phyloP scores from a whole-genome alignment of 192 early-diverging fungal species.

The Backusella psychrophila region DNA sequence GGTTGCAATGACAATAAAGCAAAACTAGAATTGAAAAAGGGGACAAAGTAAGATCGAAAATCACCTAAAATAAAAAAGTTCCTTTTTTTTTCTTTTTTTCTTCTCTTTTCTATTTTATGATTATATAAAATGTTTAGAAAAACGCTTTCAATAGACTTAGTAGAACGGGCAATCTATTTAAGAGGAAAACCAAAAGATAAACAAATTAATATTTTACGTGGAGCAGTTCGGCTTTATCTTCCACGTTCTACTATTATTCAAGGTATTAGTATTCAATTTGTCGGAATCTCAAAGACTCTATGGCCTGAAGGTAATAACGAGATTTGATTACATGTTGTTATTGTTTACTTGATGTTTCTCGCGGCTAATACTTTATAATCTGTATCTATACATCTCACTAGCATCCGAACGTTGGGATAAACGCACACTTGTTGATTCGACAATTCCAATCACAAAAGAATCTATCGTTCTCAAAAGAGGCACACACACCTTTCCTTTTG shows the following conservation, averaged over 20 bases:
- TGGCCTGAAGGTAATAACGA: constrained; percentile 31
- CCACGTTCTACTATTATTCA: constrained; percentile 10
- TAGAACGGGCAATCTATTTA: constrained; percentile 30
- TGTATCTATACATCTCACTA: not conserved
- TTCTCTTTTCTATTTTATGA: not conserved
- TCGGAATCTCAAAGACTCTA: constrained; percentile 31
- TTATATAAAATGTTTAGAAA: constrained; percentile 20
- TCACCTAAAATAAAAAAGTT: not conserved
- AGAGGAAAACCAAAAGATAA: constrained; percentile 18
- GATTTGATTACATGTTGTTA: not conserved
- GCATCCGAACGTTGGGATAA: constrained; percentile 28
- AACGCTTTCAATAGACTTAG: constrained; percentile 27
- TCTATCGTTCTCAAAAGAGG: constrained; percentile 12
- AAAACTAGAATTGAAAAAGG: constrained; percentile 1
- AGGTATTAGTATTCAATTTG: constrained; percentile 20
- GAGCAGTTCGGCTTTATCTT: constrained; percentile 15
- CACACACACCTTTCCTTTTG: constrained; percentile 27
- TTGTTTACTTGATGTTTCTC: constrained; percentile 2
- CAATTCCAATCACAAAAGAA: not conserved
- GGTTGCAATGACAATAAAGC: not conserved
- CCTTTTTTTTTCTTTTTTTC: constrained; percentile 8
- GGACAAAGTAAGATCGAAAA: not conserved
- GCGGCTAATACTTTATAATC: not conserved
- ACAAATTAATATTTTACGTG: constrained; percentile 28
- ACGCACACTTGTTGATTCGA: constrained; percentile 20